Percentiles rank a stretch among this genome's conserved stretches.
Evolutionary conservation across 1,139 yeast genomes (phyloP).

Genomic region (Blastobotrys arbuscula): DNA sequence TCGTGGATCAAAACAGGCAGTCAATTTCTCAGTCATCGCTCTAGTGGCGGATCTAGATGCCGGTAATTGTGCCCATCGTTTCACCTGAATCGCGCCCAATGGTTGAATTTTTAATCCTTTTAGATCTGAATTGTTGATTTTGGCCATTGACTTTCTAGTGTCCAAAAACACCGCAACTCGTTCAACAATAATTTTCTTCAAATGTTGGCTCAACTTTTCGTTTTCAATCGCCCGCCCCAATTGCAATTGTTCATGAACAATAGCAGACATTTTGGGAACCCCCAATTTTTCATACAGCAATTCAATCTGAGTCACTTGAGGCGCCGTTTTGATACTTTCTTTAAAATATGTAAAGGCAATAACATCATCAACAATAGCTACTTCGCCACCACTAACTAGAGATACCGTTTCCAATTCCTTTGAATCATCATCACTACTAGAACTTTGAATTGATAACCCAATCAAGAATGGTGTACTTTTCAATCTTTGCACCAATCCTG

Average conservation of each 20-base stretch:
- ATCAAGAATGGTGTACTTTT: slow-evolving; percentile 29
- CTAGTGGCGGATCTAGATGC: slow-evolving; percentile 8
- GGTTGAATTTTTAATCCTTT: slow-evolving; percentile 24
- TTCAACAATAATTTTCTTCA: slow-evolving; percentile 22
- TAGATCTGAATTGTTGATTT: slow-evolving; percentile 15
- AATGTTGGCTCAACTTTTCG: slow-evolving; percentile 9
- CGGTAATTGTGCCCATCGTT: slow-evolving; percentile 25
- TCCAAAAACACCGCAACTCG: slow-evolving; percentile 34
- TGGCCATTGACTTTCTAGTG: slow-evolving; percentile 21
- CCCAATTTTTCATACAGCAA: slow-evolving; percentile 32
- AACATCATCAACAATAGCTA: slow-evolving; percentile 39
- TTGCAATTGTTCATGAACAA: slow-evolving; percentile 23
- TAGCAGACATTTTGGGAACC: slow-evolving; percentile 23
- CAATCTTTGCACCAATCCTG: slow-evolving; percentile 29
- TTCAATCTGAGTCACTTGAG: slow-evolving; percentile 33
- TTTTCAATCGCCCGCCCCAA: slow-evolving; percentile 21
- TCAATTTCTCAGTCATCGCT: slow-evolving; percentile 12
- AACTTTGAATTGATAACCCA: slow-evolving; percentile 22
- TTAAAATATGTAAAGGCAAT: slow-evolving; percentile 35
- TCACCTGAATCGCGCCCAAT: slow-evolving; percentile 26
- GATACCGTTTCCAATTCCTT: slow-evolving; percentile 19
- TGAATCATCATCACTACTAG: slow-evolving; percentile 18
- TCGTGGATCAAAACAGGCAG: slow-evolving; percentile 24
- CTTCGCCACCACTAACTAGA: slow-evolving; percentile 29
- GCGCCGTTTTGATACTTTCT: slow-evolving; percentile 32